Evolutionary conservation across 2,329 filamentous ascomycete species (phyloP), one percentile per base, ranked within the genome.

Genomic region (Aspergillus sp.): DNA sequence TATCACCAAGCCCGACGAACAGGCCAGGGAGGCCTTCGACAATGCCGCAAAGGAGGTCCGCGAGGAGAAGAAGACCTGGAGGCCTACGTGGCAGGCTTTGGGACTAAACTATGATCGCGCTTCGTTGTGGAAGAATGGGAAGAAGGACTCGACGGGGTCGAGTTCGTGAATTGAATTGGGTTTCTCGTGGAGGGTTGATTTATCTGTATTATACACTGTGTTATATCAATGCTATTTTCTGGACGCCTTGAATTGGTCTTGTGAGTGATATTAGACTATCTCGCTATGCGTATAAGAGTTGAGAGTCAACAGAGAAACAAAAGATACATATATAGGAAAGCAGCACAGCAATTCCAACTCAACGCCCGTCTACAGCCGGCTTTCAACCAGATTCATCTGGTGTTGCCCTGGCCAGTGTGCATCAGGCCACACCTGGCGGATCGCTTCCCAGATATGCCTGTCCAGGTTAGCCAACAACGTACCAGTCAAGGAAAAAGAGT

Each of bases 401-500:
- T 78, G 72, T 51, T 86, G 78, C 38, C 80, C 78, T 13, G 85
- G 82, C 82, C 86, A 93, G 47, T 82, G 75, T 25, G 75, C 79
- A 48, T 93, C 85, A 2, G 91, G 91, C 91, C 91, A 98, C 43
- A 98, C 81, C 42, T 82, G 70, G 37, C 81, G 78, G 56, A 98
- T 78, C 15, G 86, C 89, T 63, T 96, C 89, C 85, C 86, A 95
- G 40, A 96, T 89, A 58, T 93, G 82, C 42, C 84, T 86, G 45
- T 12, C 34, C 37, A 41, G 34, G 50, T 42, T 35, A 42, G 29
- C 34, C 30, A 32, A 31, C 38, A 47, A 39, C 51, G 40, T 35
- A 34, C 34, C 25, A 24, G 27, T 19, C 8, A 39, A n/a, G 24
- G 24, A 15, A 32, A 15, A 26, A 24, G 10, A 39, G 26, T 64